phyloP scores from a whole-genome alignment of 2,329 filamentous ascomycete species.

The Hysterium pulicare region DNA sequence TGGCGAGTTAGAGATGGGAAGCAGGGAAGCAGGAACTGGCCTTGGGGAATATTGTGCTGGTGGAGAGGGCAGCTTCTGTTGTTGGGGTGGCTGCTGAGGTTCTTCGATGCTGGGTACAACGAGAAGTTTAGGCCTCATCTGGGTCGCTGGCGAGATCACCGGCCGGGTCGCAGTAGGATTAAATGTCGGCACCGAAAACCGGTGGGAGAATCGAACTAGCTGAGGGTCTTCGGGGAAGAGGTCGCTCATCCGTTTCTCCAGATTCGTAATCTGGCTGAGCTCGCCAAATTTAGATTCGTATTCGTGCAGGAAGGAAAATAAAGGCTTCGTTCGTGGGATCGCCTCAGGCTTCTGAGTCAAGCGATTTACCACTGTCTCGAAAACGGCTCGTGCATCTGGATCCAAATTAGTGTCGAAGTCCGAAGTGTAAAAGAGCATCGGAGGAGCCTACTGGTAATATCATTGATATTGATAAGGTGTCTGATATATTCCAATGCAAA shows the following conservation, averaged over 20 bases:
- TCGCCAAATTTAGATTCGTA: constrained; percentile 95
- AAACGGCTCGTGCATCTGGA: constrained; percentile 86
- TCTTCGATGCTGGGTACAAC: constrained; percentile 29
- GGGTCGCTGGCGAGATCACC: constrained; percentile 75
- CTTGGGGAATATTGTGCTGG: constrained; percentile 31
- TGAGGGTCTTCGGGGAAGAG: constrained; percentile 87
- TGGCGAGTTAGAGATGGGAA: constrained; percentile 37
- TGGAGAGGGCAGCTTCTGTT: constrained; percentile 22
- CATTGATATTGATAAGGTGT: constrained; percentile 86
- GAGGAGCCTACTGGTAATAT: constrained; percentile 75
- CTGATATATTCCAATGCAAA: constrained; percentile 97
- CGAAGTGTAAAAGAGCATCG: constrained; percentile 4
- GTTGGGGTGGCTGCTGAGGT: constrained; percentile 12
- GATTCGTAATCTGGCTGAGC: constrained; percentile 80
- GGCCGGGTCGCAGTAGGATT: constrained; percentile 78
- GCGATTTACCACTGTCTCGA: constrained; percentile 87
- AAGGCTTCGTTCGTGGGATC: constrained; percentile 70
- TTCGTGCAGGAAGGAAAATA: constrained; percentile 90
- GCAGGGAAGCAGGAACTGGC: constrained; percentile 19
- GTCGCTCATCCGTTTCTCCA: constrained; percentile 89
- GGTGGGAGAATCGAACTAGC: constrained; percentile 69
- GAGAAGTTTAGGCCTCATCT: constrained; percentile 56
- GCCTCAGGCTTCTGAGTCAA: constrained; percentile 74
- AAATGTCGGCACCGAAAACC: constrained; percentile 67
- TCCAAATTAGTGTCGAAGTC: constrained; percentile 10